phyloP scores from a whole-genome alignment of 192 early-diverging fungal genomes.

The Spinellus fusiger region DNA sequence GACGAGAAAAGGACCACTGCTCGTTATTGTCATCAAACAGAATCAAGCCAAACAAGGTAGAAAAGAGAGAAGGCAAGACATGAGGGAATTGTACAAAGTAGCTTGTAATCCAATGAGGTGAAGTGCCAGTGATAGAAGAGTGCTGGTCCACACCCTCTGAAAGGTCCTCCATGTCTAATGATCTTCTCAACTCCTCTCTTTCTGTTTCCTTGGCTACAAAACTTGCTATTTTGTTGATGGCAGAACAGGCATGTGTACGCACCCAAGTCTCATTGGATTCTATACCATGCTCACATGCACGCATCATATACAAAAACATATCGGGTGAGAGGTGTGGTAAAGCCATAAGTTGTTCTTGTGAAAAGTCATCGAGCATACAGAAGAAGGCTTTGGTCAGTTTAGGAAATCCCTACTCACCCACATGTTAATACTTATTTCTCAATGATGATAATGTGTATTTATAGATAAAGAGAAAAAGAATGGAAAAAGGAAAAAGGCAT shows the following conservation, averaged over 20 bases:
- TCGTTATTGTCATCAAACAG: constrained; percentile 77
- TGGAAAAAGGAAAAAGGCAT: not conserved
- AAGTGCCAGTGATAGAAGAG: constrained; percentile 15
- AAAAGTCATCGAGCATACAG: constrained; percentile 63
- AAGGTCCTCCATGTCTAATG: constrained; percentile 18
- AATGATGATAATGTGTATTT: not conserved
- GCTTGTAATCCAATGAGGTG: constrained; percentile 47
- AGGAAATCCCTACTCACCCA: constrained; percentile 43
- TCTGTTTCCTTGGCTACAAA: constrained; percentile 55
- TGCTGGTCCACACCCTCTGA: not conserved
- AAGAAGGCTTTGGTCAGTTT: constrained; percentile 59
- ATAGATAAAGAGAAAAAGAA: not conserved
- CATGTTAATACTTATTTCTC: not conserved
- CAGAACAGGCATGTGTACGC: constrained; percentile 58
- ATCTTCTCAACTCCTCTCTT: constrained; percentile 10
- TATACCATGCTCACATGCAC: constrained; percentile 68
- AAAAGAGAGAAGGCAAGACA: constrained; percentile 57
- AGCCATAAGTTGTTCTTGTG: constrained; percentile 56
- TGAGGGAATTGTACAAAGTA: constrained; percentile 53
- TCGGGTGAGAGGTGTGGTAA: constrained; percentile 51
- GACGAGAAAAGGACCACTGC: constrained; percentile 79
- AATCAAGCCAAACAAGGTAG: constrained; percentile 63
- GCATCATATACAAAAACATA: constrained; percentile 67
- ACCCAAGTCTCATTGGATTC: constrained; percentile 48
- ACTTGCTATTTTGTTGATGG: constrained; percentile 67